phyloP scores from a whole-genome alignment of 2,329 filamentous ascomycete genomes.

The Pseudocercospora macadamiae region DNA sequence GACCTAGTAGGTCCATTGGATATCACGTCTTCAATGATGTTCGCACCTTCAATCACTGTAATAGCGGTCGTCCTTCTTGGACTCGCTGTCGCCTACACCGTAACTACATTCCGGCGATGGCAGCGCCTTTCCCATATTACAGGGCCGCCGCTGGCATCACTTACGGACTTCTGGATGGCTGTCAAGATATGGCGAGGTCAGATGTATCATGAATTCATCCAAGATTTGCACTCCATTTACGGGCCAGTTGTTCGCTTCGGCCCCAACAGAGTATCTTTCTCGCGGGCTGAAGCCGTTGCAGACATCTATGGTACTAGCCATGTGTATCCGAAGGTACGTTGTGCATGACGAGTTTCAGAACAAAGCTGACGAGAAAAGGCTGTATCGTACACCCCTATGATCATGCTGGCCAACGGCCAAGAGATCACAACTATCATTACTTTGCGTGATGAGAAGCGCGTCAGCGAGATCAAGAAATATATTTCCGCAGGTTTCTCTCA shows the following conservation, averaged over 20 bases:
- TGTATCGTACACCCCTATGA: slow-evolving; percentile 19
- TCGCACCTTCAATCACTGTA: not conserved
- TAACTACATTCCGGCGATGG: not conserved
- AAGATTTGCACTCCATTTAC: slow-evolving; percentile 34
- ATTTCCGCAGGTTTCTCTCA: slow-evolving; percentile 20
- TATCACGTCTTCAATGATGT: too few relatives aligned
- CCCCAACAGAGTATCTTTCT: slow-evolving; percentile 31
- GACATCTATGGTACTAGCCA: slow-evolving; percentile 18
- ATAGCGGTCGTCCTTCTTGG: not conserved
- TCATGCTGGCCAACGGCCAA: slow-evolving; percentile 13
- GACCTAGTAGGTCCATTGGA: too few relatives aligned
- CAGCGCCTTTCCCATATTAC: slow-evolving; percentile 10
- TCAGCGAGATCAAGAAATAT: slow-evolving; percentile 18
- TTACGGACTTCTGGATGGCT: slow-evolving; percentile 20
- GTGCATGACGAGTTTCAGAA: not conserved
- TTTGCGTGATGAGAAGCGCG: slow-evolving; percentile 15
- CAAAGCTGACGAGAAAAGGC: not conserved
- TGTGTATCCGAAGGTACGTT: slow-evolving; percentile 6
- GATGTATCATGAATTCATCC: slow-evolving; percentile 33
- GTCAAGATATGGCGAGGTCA: slow-evolving; percentile 16
- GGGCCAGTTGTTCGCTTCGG: slow-evolving; percentile 36
- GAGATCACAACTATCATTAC: slow-evolving; percentile 17
- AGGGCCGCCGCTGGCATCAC: slow-evolving; percentile 14
- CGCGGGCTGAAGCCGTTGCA: slow-evolving; percentile 11
- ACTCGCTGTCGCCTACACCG: not conserved